phyloP scores from a whole-genome alignment of 2,329 filamentous ascomycete genomes.

The Fusarium sp. region DNA sequence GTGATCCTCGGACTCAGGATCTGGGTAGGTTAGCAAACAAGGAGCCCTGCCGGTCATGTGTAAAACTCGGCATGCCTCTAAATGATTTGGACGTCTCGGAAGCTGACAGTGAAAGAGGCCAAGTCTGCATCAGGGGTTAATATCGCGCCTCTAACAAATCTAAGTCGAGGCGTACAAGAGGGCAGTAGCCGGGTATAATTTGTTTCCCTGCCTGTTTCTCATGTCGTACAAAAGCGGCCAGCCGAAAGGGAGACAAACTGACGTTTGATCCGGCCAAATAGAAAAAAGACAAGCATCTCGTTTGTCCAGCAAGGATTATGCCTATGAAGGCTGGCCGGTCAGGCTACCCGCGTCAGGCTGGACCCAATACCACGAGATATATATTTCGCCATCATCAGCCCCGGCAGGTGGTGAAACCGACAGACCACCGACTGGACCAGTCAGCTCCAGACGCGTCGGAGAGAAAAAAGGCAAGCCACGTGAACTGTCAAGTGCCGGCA shows the following conservation, averaged over 20 bases:
- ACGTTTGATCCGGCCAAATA: conserved; percentile 6
- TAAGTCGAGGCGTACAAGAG: not conserved
- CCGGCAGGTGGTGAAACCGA: not conserved
- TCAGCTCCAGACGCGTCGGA: not conserved
- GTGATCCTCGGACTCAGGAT: not conserved
- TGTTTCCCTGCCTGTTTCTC: not conserved
- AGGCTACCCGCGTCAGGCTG: not conserved
- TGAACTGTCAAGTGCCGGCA: not conserved
- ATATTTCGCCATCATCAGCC: not conserved
- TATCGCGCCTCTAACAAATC: not conserved
- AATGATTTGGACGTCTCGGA: not conserved
- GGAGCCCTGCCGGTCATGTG: not conserved
- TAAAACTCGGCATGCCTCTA: not conserved
- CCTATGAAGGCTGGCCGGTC: not conserved
- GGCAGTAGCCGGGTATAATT: not conserved
- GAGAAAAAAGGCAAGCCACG: not conserved
- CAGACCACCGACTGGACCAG: not conserved
- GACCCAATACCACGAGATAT: conserved; percentile 1
- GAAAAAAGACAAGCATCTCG: conserved; percentile 4
- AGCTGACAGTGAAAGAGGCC: not conserved
- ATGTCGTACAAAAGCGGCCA: not conserved
- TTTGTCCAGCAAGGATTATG: not conserved
- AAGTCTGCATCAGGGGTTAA: not conserved
- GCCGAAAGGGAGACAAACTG: not conserved
- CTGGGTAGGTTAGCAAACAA: not conserved